Conservation (phyloP, 768 basidiomycete genomes). For the Calvatia gigantea region DNA sequence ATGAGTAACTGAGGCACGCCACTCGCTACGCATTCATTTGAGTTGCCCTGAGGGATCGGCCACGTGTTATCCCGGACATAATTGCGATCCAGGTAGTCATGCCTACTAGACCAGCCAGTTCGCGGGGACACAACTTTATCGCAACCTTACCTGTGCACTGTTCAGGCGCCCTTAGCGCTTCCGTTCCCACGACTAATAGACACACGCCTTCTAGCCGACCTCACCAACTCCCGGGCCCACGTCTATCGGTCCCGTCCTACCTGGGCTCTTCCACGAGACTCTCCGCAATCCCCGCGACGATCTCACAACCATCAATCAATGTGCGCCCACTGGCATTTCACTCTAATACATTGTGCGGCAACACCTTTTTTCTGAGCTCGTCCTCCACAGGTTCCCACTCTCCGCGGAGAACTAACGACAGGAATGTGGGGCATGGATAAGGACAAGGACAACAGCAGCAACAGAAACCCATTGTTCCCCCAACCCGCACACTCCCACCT, state of each 20-base stretch:
- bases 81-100: too few species aligned
- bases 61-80: too few species aligned
- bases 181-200: conserved; percentile 3
- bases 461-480: too few species aligned
- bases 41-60: too few species aligned
- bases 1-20: too few species aligned
- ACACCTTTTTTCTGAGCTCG: conserved; percentile 5
- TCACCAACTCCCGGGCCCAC: background rate
- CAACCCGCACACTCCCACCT: too few species aligned
- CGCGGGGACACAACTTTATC: too few species aligned
- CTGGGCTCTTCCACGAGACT: conserved; percentile 8
- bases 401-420: background rate
- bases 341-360: conserved; percentile 9
- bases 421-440: background rate
- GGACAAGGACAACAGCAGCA: background rate
- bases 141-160: too few species aligned
- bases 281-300: conserved; percentile 1
- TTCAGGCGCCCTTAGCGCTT: background rate
- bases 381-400: conserved; percentile 1
- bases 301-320: background rate
- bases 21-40: too few species aligned
- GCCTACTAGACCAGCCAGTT: too few species aligned
- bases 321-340: background rate
- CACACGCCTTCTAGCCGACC: background rate
- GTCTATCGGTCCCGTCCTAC: background rate